These are phyloP conservation scores for Coemansia sp. DNA, from an alignment of 192 early-diverging fungal genomes.

Conservation along the genomic window DNA sequence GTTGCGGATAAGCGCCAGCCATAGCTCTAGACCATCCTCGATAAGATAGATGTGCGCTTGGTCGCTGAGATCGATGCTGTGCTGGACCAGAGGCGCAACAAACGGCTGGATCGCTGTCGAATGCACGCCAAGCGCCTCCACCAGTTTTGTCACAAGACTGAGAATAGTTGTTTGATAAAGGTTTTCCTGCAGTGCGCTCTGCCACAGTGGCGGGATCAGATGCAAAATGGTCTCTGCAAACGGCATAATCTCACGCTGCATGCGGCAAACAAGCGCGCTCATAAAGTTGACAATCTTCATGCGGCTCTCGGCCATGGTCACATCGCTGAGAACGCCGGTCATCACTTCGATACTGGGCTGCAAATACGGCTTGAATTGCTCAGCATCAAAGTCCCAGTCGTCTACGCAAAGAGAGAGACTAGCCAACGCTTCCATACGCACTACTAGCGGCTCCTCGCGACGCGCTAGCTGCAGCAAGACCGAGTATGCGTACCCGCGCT, in stretches of 20 bases:
- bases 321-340: slow-evolving; percentile 61
- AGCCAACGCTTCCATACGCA: slow-evolving; percentile 73
- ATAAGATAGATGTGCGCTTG: slow-evolving; percentile 76
- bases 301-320: slow-evolving; percentile 72
- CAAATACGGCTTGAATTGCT: slow-evolving; percentile 67
- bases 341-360: slow-evolving; percentile 60
- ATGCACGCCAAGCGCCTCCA: slow-evolving; percentile 67
- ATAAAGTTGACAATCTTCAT: slow-evolving; percentile 76
- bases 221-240: slow-evolving; percentile 70
- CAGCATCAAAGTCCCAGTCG: slow-evolving; percentile 85
- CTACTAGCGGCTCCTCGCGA: slow-evolving; percentile 74
- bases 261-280: slow-evolving; percentile 72
- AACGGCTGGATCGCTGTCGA: slow-evolving; percentile 72
- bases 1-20: slow-evolving; percentile 80
- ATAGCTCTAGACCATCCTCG: slow-evolving; percentile 90
- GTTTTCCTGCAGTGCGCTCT: slow-evolving; percentile 69
- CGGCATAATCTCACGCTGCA: slow-evolving; percentile 74
- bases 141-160: slow-evolving; percentile 73
- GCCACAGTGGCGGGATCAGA: slow-evolving; percentile 81
- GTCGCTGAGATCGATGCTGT: slow-evolving; percentile 67
- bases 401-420: slow-evolving; percentile 70
- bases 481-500: slow-evolving; percentile 67
- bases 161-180: slow-evolving; percentile 81
- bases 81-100: slow-evolving; percentile 72
- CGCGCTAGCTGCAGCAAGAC: slow-evolving; percentile 68